Percentiles rank a stretch among this genome's conserved stretches.
Evolutionary conservation across 345 rosid species (phyloP).

Genomic region (Eucalyptus pauciflora): DNA sequence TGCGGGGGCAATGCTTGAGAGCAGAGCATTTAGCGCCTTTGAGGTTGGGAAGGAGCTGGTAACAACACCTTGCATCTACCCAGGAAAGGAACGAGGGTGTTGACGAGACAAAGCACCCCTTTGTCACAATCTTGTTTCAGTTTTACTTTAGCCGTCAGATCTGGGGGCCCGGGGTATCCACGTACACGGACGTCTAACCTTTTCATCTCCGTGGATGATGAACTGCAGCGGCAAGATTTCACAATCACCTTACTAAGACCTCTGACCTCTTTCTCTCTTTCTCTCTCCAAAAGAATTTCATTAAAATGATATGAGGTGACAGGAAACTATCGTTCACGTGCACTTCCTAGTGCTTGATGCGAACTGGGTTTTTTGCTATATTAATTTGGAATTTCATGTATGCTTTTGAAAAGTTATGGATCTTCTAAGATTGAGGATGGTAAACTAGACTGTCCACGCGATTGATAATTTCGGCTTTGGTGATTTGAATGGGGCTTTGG

Average conservation of each 20-base stretch:
- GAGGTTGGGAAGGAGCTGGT: background rate
- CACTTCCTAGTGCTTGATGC: background rate
- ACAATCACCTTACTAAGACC: background rate
- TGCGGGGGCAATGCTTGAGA: background rate
- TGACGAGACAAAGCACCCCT: background rate
- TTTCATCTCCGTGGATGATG: background rate
- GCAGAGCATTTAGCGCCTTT: background rate
- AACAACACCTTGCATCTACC: background rate
- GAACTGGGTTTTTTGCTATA: background rate
- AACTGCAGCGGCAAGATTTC: background rate
- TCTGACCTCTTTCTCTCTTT: background rate
- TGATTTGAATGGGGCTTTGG: background rate
- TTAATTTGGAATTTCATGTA: background rate
- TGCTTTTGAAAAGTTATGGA: background rate
- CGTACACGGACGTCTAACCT: background rate
- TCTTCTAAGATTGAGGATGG: background rate
- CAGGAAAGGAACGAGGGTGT: background rate
- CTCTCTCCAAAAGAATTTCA: background rate
- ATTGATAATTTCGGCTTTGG: background rate
- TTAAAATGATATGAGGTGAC: background rate
- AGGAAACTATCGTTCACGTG: background rate
- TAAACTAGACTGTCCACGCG: background rate
- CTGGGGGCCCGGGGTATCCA: background rate
- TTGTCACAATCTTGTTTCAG: background rate
- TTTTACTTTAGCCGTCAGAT: background rate